Percentiles rank a stretch among this genome's conserved stretches.
These are phyloP conservation scores for Picea sitchensis DNA, from an alignment of 75 land plant genomes.

Conservation along the genomic window DNA sequence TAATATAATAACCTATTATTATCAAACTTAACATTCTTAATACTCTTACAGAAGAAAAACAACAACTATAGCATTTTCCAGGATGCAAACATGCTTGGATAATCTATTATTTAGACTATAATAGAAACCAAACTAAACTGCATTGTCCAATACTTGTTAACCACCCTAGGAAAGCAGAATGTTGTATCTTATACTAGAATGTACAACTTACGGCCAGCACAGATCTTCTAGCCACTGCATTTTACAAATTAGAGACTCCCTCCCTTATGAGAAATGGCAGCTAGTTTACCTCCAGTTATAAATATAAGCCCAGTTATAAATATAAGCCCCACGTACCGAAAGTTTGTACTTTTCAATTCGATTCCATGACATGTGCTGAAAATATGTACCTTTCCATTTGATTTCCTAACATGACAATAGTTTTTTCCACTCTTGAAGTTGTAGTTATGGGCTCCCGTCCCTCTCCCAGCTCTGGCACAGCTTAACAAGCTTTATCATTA, in stretches of 20 bases:
- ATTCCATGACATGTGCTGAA: neutral
- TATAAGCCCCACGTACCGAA: neutral
- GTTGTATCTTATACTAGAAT: neutral
- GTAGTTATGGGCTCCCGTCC: neutral
- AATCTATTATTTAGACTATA: neutral
- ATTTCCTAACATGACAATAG: neutral
- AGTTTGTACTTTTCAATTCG: neutral
- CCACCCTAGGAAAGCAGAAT: neutral
- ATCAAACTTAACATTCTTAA: neutral
- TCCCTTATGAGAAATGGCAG: neutral
- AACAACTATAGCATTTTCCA: neutral
- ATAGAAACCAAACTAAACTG: neutral
- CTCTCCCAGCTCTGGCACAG: neutral
- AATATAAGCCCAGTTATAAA: neutral
- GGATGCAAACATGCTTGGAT: neutral
- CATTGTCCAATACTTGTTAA: neutral
- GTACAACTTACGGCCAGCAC: slow-evolving; percentile 2
- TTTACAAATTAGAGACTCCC: neutral
- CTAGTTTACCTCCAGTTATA: neutral
- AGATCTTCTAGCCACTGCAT: neutral
- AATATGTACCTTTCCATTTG: neutral
- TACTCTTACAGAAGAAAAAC: neutral
- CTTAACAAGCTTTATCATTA: too few relatives aligned
- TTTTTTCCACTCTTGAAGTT: neutral
- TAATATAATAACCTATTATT: neutral